Evolutionary conservation across 2,329 filamentous ascomycete genomes (phyloP), one percentile per base, ranked within the genome.

Genomic region (Hysterium pulicare): DNA sequence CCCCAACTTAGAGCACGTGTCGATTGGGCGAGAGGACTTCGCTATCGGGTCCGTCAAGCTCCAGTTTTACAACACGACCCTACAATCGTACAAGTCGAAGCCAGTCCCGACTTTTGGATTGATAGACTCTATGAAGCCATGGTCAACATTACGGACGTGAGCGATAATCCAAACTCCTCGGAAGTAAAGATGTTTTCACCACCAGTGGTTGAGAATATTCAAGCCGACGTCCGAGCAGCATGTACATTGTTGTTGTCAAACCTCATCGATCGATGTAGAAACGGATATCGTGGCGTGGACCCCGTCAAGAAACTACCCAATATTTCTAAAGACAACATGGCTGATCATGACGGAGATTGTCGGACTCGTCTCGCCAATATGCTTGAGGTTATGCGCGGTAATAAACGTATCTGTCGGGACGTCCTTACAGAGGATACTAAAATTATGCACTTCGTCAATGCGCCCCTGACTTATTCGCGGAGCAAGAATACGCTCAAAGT

Each of bases 361-460:
- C 37, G 45, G 30, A 45, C 46, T 38, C 34, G 50, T 7, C 20
- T 51, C 15, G 3, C 16, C 2, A 51, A 51, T 37, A 38, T 51
- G 2, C 32, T 53, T 2, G 22, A 38, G 28, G 50, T 42, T 4
- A 31, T 53, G 31, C 36, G 11, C 2, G 39, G 44, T 33, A 51
- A 49, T 40, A 53, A 53, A 35, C 45, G 48, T 23, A 48, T 46
- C 21, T 53, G 48, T 28, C 47, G 48, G 26, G 50, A 51, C 45
- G 44, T 53, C 16, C 33, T 51, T 28, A 51, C 47, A 24, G 50
- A 53, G 28, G 48, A 53, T 33, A 50, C 44, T 44, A 53, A 50
- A 36, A 47, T 50, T 16, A 32, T 36, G 28, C 24, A 50, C 15
- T 39, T 53, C 11, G 46, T 50, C 7, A 53, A 53, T 37, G 44